Conservation (phyloP, 305 asterid species). For the Fraxinus floribunda region DNA sequence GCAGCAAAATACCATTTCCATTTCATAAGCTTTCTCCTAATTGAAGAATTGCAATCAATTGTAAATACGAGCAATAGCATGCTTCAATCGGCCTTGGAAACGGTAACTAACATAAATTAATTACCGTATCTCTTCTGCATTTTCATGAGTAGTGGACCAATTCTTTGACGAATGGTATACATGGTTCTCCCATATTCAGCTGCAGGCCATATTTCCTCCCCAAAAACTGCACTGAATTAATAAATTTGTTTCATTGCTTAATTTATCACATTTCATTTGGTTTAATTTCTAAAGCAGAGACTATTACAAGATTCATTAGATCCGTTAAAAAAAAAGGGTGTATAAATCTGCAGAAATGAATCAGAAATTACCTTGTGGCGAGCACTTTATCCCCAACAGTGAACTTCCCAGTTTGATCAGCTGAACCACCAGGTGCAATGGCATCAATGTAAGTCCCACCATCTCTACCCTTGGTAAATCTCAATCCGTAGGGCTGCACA, state of each 20-base stretch:
- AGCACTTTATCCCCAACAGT: slow-evolving; percentile 86
- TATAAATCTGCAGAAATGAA: neutral
- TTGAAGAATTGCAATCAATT: neutral
- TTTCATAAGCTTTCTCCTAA: neutral
- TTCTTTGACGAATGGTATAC: slow-evolving; percentile 87
- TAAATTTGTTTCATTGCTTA: slow-evolving; percentile 21
- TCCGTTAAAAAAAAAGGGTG: neutral
- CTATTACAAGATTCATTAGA: neutral
- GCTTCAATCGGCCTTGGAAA: neutral
- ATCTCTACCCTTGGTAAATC: slow-evolving; percentile 81
- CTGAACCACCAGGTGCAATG: slow-evolving; percentile 77
- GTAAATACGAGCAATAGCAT: neutral
- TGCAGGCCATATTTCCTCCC: slow-evolving; percentile 97
- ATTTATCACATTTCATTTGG: slow-evolving; percentile 18
- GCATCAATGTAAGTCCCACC: slow-evolving; percentile 96
- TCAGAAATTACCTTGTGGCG: slow-evolving; percentile 70
- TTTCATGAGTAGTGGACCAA: slow-evolving; percentile 86
- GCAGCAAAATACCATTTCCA: neutral
- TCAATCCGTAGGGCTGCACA: slow-evolving; percentile 80
- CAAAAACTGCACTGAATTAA: slow-evolving; percentile 91
- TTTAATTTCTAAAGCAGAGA: neutral
- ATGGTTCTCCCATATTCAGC: slow-evolving; percentile 98
- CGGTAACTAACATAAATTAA: neutral
- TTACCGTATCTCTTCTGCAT: slow-evolving; percentile 90
- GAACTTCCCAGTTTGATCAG: slow-evolving; percentile 75